phyloP scores from a whole-genome alignment of 306 rosid species.

The Fagus crenata region DNA sequence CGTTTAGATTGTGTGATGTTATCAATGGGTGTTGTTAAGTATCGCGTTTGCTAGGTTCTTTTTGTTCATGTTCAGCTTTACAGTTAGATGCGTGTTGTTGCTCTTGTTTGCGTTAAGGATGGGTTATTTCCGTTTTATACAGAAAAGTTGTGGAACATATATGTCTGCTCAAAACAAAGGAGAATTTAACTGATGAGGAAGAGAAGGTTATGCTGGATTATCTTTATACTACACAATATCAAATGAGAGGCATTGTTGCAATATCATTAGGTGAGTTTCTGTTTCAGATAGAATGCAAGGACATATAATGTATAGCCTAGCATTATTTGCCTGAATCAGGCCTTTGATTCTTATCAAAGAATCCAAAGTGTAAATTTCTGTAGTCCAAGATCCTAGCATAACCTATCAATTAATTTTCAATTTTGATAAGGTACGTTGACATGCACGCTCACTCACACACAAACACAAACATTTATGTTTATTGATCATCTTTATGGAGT shows the following conservation, averaged over 20 bases:
- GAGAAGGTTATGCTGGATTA: slow-evolving; percentile 81
- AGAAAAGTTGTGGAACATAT: slow-evolving; percentile 86
- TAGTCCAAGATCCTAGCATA: background rate
- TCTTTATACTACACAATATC: slow-evolving; percentile 92
- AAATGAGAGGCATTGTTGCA: slow-evolving; percentile 88
- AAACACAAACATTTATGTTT: background rate
- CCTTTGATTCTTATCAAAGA: background rate
- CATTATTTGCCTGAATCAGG: background rate
- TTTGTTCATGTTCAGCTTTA: background rate
- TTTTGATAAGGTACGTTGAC: background rate
- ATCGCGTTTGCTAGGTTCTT: background rate
- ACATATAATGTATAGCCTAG: slow-evolving; percentile 1
- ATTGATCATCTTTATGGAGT: background rate
- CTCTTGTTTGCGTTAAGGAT: background rate
- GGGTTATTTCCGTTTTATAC: slow-evolving; percentile 18
- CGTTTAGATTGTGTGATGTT: background rate
- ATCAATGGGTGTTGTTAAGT: background rate
- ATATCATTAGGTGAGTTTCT: slow-evolving; percentile 67
- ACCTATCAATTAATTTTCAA: background rate
- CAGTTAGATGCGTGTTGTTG: background rate
- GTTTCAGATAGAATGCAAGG: background rate
- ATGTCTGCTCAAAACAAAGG: slow-evolving; percentile 65
- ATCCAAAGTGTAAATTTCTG: background rate
- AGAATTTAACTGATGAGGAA: slow-evolving; percentile 66
- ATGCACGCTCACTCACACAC: background rate